phyloP scores from a whole-genome alignment of 2,329 filamentous ascomycete genomes.

The Aspergillus uvarum region DNA sequence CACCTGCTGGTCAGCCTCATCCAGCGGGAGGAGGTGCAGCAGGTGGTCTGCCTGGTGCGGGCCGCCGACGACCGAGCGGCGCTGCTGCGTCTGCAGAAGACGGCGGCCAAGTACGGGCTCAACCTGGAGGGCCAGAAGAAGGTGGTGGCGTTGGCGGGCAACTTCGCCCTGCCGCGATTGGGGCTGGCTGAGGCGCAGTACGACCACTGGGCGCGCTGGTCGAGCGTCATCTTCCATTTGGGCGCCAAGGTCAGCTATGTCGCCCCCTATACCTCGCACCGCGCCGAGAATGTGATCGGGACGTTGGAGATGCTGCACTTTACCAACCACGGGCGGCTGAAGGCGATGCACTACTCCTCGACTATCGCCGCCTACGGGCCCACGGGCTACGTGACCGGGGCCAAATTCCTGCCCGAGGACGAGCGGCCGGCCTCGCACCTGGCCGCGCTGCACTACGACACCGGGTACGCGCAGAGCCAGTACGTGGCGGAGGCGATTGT shows the following conservation, averaged over 20 bases:
- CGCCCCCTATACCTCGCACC: conserved; percentile 66
- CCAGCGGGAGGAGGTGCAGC: conserved; percentile 49
- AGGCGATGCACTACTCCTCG: conserved; percentile 26
- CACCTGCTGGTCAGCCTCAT: conserved; percentile 72
- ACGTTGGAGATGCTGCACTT: conserved; percentile 71
- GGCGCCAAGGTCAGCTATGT: conserved; percentile 75
- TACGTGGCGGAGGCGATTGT: conserved; percentile 70
- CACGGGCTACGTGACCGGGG: conserved; percentile 24
- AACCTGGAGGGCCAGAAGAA: conserved; percentile 14
- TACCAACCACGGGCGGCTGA: conserved; percentile 50
- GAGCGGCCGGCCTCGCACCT: conserved; percentile 20
- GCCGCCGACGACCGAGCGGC: conserved; percentile 51
- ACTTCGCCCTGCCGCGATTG: conserved; percentile 66
- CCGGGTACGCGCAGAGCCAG: conserved; percentile 83
- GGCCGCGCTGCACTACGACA: conserved; percentile 52
- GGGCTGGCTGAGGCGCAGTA: conserved; percentile 24
- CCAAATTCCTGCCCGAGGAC: conserved; percentile 21
- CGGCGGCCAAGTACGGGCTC: conserved; percentile 14
- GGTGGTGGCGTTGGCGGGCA: conserved; percentile 48
- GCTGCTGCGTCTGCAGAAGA: conserved; percentile 6
- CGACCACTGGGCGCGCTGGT: conserved; percentile 53
- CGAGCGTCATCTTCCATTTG: conserved; percentile 73
- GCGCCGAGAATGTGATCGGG: conserved; percentile 68
- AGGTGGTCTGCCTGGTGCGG: conserved; percentile 71
- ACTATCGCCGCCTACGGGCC: conserved; percentile 27